These are phyloP conservation scores for Keqinozyma sinolaborantium DNA, from an alignment of 1,139 yeast genomes.

Conservation along the genomic window DNA sequence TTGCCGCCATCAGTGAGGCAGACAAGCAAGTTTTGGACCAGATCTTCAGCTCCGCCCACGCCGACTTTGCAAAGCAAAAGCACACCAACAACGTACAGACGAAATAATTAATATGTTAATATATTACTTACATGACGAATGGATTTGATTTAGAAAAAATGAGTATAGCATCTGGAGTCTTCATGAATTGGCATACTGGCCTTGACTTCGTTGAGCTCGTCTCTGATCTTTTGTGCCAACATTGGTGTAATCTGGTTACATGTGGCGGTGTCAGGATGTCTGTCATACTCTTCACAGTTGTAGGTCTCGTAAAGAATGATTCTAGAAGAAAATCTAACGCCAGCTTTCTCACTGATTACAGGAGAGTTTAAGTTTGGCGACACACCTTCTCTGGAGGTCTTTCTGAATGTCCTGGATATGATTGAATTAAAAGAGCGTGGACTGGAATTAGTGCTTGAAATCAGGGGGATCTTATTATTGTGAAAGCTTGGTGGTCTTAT, in stretches of 20 bases:
- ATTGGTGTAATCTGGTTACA: conserved; percentile 89
- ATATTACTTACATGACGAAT: background rate
- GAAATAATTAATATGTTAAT: conserved; percentile 3
- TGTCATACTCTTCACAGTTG: conserved; percentile 80
- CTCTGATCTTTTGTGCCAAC: conserved; percentile 83
- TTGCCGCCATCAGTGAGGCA: conserved; percentile 36
- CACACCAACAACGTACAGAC: conserved; percentile 7
- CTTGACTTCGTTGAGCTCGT: conserved; percentile 77
- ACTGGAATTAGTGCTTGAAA: background rate
- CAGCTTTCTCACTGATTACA: conserved; percentile 6
- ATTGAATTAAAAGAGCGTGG: conserved; percentile 2
- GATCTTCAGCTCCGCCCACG: conserved; percentile 48
- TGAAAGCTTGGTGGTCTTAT: conserved; percentile 13
- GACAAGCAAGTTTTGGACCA: conserved; percentile 37
- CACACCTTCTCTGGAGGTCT: background rate
- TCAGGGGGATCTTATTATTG: conserved; percentile 23
- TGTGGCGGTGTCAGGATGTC: conserved; percentile 91
- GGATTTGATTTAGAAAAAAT: conserved; percentile 51
- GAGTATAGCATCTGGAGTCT: conserved; percentile 76
- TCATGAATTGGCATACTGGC: conserved; percentile 80
- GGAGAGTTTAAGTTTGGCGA: background rate
- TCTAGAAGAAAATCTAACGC: conserved; percentile 79
- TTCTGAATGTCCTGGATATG: conserved; percentile 3
- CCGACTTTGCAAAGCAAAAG: conserved; percentile 20
- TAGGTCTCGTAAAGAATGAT: conserved; percentile 86